phyloP scores from a whole-genome alignment of 2,329 filamentous ascomycete species.

The Colletotrichum orbiculare region DNA sequence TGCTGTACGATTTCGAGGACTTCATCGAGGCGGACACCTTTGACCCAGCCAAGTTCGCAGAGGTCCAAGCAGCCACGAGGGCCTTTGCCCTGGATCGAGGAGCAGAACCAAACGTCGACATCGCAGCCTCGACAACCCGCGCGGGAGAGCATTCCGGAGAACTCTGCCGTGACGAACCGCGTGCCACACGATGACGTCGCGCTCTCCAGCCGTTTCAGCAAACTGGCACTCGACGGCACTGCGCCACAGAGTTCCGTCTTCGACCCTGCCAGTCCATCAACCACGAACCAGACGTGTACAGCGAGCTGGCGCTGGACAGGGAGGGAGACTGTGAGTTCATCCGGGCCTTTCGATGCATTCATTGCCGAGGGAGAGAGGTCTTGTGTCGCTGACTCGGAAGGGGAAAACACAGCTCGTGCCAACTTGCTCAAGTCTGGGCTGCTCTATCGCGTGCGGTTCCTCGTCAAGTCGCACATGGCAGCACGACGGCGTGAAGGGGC shows the following conservation, averaged over 20 bases:
- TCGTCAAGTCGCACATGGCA: slow-evolving; percentile 56
- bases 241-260: too few species aligned
- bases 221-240: too few species aligned
- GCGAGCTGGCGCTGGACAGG: slow-evolving; percentile 46
- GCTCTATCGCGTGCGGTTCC: slow-evolving; percentile 52
- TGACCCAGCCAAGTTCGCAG: slow-evolving; percentile 48
- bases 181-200: not conserved
- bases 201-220: not conserved
- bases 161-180: slow-evolving; percentile 2
- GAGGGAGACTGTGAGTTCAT: slow-evolving; percentile 42
- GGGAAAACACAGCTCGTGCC: slow-evolving; percentile 43
- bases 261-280: too few species aligned
- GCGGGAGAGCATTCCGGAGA: slow-evolving; percentile 21
- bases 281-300: slow-evolving; percentile 34
- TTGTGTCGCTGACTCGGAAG: not conserved
- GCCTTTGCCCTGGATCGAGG: slow-evolving; percentile 54
- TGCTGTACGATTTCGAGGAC: slow-evolving; percentile 58
- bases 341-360: too few species aligned
- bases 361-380: too few species aligned
- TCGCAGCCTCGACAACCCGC: not conserved
- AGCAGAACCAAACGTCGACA: too few species aligned
- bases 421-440: slow-evolving; percentile 48
- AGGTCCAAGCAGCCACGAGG: slow-evolving; percentile 53
- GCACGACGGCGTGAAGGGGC: slow-evolving; percentile 45
- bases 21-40: slow-evolving; percentile 52